A percentile compares a stretch with the other conserved stretches of the same genome.
Conservation (phyloP, 257 asterid species). For the Sherardia arvensis region DNA sequence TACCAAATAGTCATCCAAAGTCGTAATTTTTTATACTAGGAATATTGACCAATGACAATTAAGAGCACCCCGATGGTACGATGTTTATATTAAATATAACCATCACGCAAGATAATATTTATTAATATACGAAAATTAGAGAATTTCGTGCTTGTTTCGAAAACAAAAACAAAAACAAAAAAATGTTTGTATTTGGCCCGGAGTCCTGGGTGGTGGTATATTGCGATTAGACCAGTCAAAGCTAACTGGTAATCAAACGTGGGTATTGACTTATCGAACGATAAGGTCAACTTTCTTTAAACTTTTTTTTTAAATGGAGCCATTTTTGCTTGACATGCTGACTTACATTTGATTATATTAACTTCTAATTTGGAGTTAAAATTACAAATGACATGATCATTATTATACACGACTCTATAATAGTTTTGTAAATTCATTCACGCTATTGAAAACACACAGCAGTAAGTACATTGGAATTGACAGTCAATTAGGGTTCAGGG, state of each 20-base stretch:
- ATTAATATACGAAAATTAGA: too few relatives aligned
- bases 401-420: too few relatives aligned
- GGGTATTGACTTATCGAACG: neutral
- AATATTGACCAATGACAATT: neutral
- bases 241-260: neutral
- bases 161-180: neutral
- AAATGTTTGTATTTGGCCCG: neutral
- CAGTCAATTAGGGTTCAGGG: too few relatives aligned
- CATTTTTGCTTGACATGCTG: too few relatives aligned
- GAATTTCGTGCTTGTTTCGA: neutral
- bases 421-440: too few relatives aligned
- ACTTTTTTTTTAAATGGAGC: neutral
- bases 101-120: neutral
- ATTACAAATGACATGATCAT: too few relatives aligned
- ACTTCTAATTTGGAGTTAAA: too few relatives aligned
- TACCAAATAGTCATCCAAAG: neutral
- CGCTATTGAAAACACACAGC: too few relatives aligned
- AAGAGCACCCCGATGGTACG: neutral
- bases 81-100: neutral
- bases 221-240: conserved; percentile 2
- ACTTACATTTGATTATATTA: too few relatives aligned
- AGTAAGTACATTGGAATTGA: too few relatives aligned
- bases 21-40: neutral
- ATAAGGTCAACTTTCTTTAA: neutral
- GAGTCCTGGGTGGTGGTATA: neutral